Evolutionary conservation across 768 basidiomycete species (phyloP), one percentile per base, ranked within the genome.

Genomic region (Amylocystis lapponica): DNA sequence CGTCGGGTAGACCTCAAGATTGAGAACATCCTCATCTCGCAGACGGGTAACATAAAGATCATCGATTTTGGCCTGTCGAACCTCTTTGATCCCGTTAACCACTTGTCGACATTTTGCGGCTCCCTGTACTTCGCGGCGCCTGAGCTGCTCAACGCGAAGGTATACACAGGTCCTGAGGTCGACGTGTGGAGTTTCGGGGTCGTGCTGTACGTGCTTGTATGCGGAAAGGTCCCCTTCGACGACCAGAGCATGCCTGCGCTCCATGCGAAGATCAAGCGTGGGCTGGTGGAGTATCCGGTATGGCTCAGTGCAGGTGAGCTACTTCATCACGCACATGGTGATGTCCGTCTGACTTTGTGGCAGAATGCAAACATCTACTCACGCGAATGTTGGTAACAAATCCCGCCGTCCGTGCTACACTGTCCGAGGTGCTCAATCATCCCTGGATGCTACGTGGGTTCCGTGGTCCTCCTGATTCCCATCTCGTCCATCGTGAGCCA

Each of bases 151-250:
- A 97, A 97, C 56, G 96, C 96, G 20, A 90, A 91, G 57, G 84
- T 91, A 11, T 99, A 98, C 62, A 92, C 89, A 1, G 95, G 96
- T 0, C 96, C 96, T 12, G 95, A 98, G 62, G 96, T 98, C 45
- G 96, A 98, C 56, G 84, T 99, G 4, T 99, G 96, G 96, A 93
- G 90, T 58, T 98, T 99, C 52, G 95, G 96, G 9, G 94, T 99
- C 51, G 96, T 99, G 5, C 76, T 99, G 20, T 98, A 98, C 56
- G 93, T 96, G 16, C 76, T 99, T 39, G 94, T 99, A 0, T 99
- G 95, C 59, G 96, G 96, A 36, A 97, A 96, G 66, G 96, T 99
- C 3, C 95, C 96, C 0, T 98, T 99, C 60, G 96, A 99, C 56
- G 96, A 99, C 61, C 92, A 98, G 65, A 93, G 86, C 60, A 99